These are phyloP conservation scores for Gamarada debralockiae DNA, from an alignment of 495 filamentous ascomycete genomes.

Conservation along the genomic window DNA sequence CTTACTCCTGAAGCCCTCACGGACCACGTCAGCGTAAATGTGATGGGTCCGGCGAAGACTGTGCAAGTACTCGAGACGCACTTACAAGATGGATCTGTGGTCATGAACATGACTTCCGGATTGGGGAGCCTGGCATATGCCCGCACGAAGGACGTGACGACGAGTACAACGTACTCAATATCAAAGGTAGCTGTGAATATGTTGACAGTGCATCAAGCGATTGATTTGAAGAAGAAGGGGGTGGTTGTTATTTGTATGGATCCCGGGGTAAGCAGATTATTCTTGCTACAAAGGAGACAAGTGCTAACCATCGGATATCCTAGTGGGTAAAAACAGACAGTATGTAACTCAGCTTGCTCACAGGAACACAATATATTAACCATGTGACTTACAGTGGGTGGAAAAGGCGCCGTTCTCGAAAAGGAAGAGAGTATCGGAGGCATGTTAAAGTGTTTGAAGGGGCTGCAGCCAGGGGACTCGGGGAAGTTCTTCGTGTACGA, in stretches of 20 bases:
- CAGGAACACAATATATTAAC: too few relatives aligned
- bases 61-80: slow-evolving; percentile 24
- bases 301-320: too few relatives aligned
- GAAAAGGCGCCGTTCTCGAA: slow-evolving; percentile 29
- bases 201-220: slow-evolving; percentile 37
- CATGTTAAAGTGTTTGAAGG: slow-evolving; percentile 26
- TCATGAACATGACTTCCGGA: slow-evolving; percentile 38
- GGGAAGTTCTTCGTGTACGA: slow-evolving; percentile 28
- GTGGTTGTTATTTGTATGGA: slow-evolving; percentile 22
- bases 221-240: slow-evolving; percentile 25
- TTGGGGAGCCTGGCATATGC: slow-evolving; percentile 27
- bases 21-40: slow-evolving; percentile 31
- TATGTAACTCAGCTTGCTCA: too few relatives aligned
- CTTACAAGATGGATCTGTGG: slow-evolving; percentile 24
- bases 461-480: slow-evolving; percentile 34
- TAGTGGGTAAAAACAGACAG: slow-evolving; percentile 19
- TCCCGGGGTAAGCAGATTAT: slow-evolving; percentile 11
- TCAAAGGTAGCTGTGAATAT: slow-evolving; percentile 41
- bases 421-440: slow-evolving; percentile 29
- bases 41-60: slow-evolving; percentile 36
- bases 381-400: slow-evolving; percentile 31
- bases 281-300: too few relatives aligned
- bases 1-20: slow-evolving; percentile 32
- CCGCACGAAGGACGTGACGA: neutral
- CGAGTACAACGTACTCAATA: slow-evolving; percentile 29